These are phyloP conservation scores for Aspergillus aculeatinus DNA, from an alignment of 2,329 filamentous ascomycete species.

Conservation along the genomic window DNA sequence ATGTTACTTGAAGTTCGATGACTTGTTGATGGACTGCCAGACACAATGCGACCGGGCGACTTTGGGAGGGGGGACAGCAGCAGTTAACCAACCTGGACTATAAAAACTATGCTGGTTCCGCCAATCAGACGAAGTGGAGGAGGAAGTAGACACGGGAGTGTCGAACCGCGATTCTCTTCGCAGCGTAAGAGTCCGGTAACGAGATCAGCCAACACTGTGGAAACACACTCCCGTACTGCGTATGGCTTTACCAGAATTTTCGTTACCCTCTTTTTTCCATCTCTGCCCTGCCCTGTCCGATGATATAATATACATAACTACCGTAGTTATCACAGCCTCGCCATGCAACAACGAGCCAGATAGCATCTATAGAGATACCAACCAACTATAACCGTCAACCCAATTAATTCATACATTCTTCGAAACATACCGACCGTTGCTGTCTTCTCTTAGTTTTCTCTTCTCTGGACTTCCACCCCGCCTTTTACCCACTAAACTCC, in stretches of 20 bases:
- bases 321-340: background rate
- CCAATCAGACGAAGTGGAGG: background rate
- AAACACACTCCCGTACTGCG: background rate
- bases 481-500: background rate
- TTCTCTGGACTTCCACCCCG: background rate
- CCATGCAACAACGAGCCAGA: background rate
- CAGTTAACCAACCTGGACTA: background rate
- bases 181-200: constrained; percentile 4
- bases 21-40: background rate
- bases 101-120: background rate
- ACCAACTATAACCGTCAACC: background rate
- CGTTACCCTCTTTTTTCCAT: no score
- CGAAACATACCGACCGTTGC: constrained; percentile 11
- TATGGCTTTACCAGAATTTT: background rate
- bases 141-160: background rate
- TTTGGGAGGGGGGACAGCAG: background rate
- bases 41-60: background rate
- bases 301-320: background rate
- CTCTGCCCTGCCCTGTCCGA: background rate
- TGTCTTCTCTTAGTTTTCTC: background rate
- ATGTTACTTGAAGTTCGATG: background rate
- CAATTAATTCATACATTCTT: constrained; percentile 7
- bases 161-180: background rate
- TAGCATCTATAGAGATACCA: background rate
- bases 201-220: background rate